Evolutionary conservation across 345 rosid genomes (phyloP).

Genomic region (Turnera subulata): DNA sequence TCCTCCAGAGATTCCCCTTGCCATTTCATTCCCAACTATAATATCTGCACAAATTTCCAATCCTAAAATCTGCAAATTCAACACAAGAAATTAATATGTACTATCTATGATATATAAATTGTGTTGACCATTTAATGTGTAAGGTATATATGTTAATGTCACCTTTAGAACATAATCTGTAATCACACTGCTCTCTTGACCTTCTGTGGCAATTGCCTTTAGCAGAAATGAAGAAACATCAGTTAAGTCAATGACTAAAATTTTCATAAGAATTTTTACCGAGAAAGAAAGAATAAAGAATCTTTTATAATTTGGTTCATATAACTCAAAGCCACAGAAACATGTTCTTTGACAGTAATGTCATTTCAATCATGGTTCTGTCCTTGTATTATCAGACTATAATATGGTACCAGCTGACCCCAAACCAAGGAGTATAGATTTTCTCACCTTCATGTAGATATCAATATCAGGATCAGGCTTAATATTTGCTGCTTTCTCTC

Average conservation of each 20-base stretch:
- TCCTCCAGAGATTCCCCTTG: conserved; percentile 77
- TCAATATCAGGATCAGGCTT: conserved; percentile 78
- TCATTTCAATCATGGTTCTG: not conserved
- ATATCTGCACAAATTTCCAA: conserved; percentile 69
- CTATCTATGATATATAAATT: no score
- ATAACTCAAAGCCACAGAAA: no score
- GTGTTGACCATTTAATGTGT: no score
- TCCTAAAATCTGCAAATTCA: conserved; percentile 54
- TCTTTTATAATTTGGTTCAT: no score
- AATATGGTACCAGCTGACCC: no score
- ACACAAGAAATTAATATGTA: not conserved
- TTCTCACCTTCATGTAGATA: conserved; percentile 52
- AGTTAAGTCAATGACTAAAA: no score
- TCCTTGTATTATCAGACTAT: no score
- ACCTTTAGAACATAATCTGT: conserved; percentile 84
- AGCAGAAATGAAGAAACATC: not conserved
- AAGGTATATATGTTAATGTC: no score
- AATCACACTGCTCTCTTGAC: conserved; percentile 55
- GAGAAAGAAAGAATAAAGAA: not conserved
- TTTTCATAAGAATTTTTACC: no score
- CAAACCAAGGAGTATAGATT: no score
- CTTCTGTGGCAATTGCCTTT: conserved; percentile 51
- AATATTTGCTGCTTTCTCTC: conserved; percentile 72
- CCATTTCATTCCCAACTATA: conserved; percentile 64
- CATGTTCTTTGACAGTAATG: no score